phyloP scores from a whole-genome alignment of 176 grass and related monocot genomes.

The Pontederia crassipes region DNA sequence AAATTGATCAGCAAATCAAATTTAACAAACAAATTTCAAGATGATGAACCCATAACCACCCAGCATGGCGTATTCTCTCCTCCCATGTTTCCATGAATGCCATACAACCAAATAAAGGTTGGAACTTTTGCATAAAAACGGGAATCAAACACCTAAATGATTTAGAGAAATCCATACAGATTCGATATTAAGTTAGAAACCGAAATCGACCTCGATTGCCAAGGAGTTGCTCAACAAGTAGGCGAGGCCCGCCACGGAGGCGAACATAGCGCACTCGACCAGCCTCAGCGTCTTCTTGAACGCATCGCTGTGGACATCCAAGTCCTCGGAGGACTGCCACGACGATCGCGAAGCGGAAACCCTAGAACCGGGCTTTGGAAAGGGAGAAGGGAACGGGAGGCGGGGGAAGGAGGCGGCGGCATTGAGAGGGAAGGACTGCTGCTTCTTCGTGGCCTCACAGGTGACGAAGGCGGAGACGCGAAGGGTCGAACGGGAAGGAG shows the following conservation, averaged over 20 bases:
- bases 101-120: not conserved
- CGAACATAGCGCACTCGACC: conserved; percentile 98
- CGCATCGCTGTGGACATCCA: conserved; percentile 22
- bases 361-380: not conserved
- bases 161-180: not conserved
- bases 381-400: not conserved
- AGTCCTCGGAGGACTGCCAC: conserved; percentile 12
- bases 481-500: not conserved
- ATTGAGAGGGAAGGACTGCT: no score
- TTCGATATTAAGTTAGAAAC: not conserved
- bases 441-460: no score
- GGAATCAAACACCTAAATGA: not conserved
- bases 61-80: no score
- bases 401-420: not conserved
- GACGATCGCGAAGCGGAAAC: not conserved
- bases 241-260: conserved; percentile 55
- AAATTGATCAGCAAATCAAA: no score
- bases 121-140: not conserved
- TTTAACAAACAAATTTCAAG: no score
- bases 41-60: no score
- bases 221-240: conserved; percentile 95
- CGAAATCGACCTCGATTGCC: conserved; percentile 44
- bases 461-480: no score
- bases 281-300: conserved; percentile 52
- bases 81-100: no score